Percentiles rank a stretch among this genome's conserved stretches.
phyloP scores from a whole-genome alignment of 371 early-diverging fungal species.

The Mortierella sp. region DNA sequence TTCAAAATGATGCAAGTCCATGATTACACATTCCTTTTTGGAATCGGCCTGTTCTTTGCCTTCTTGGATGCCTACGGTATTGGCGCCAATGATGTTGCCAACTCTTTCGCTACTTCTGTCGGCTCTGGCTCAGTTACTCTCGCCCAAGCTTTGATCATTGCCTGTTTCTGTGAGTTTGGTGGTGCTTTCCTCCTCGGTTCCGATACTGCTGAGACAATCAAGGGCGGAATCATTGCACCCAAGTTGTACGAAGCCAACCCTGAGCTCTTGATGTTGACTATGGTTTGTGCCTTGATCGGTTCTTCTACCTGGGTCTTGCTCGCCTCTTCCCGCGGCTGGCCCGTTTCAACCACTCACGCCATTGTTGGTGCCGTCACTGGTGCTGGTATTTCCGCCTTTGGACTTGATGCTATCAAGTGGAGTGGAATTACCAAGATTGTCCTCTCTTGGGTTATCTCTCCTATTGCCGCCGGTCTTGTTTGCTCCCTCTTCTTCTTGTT shows the following conservation, averaged over 20 bases:
- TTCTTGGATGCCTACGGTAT: constrained; percentile 79
- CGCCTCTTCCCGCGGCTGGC: constrained; percentile 74
- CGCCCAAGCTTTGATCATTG: constrained; percentile 79
- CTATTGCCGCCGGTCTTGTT: constrained; percentile 75
- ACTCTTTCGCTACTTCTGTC: constrained; percentile 91
- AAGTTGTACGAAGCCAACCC: constrained; percentile 67
- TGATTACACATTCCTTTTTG: constrained; percentile 85
- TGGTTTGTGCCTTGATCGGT: constrained; percentile 86
- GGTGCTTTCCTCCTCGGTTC: constrained; percentile 88
- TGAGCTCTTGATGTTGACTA: constrained; percentile 84
- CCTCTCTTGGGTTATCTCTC: constrained; percentile 84
- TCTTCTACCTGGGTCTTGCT: constrained; percentile 83
- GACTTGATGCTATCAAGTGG: constrained; percentile 78
- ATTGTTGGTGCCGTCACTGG: constrained; percentile 90
- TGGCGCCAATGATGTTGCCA: constrained; percentile 94
- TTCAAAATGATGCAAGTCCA: constrained; percentile 67
- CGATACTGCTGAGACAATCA: constrained; percentile 82
- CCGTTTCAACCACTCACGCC: constrained; percentile 71
- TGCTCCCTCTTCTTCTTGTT: constrained; percentile 75
- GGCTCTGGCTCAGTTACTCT: constrained; percentile 84
- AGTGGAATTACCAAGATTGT: constrained; percentile 80
- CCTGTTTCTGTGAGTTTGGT: constrained; percentile 87
- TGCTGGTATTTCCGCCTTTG: constrained; percentile 83
- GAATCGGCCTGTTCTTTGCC: constrained; percentile 74
- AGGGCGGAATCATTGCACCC: constrained; percentile 75